Evolutionary conservation across 352 stramenopile species (phyloP).

Genomic region (Globisporangium apiculatum): DNA sequence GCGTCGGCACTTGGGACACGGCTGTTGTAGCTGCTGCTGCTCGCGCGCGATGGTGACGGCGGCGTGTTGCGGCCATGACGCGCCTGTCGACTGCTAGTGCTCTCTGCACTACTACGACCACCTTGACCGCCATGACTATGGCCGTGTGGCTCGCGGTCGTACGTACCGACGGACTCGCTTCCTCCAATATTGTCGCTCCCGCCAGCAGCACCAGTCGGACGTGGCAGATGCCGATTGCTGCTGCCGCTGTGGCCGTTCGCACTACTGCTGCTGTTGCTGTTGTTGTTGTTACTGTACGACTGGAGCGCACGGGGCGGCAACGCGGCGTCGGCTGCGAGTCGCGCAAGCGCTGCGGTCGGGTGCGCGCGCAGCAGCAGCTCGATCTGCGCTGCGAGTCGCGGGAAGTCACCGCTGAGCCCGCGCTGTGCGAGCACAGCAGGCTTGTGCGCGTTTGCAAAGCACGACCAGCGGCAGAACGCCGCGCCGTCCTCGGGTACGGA

Average conservation of each 20-base stretch:
- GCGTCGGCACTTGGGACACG: not conserved
- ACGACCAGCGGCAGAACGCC: slow-evolving; percentile 60
- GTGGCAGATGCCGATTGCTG: not conserved
- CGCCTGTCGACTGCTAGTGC: no score
- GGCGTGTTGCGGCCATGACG: slow-evolving; percentile 3
- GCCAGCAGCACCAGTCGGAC: no score
- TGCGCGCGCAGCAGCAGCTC: slow-evolving; percentile 24
- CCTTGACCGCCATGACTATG: no score
- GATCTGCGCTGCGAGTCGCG: slow-evolving; percentile 36
- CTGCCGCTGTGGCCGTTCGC: not conserved
- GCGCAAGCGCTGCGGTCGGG: not conserved
- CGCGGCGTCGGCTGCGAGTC: not conserved
- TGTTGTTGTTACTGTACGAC: not conserved
- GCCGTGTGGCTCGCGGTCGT: not conserved
- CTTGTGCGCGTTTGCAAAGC: slow-evolving; percentile 46
- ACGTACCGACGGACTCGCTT: not conserved
- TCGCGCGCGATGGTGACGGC: slow-evolving; percentile 5
- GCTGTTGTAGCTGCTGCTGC: slow-evolving; percentile 1
- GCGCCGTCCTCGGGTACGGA: slow-evolving; percentile 54
- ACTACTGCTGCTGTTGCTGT: not conserved
- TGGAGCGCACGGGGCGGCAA: no score
- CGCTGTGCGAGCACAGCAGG: slow-evolving; percentile 11
- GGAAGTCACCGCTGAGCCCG: slow-evolving; percentile 23
- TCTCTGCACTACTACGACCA: no score
- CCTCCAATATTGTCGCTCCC: no score